Conservation (phyloP, 306 rosid species). For the Trichosanthes cucumerina region DNA sequence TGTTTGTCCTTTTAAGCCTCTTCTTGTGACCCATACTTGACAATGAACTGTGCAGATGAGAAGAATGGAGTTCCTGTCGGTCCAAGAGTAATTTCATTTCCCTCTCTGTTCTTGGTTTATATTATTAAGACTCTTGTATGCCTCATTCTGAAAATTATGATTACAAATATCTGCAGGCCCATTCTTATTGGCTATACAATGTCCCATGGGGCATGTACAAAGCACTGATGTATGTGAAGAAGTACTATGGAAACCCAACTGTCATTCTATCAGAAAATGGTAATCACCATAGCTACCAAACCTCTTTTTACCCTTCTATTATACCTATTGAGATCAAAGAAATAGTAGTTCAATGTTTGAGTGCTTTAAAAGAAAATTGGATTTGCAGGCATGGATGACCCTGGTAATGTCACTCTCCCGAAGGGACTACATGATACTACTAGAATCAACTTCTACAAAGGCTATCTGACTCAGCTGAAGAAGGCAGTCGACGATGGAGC, state of each 20-base stretch:
- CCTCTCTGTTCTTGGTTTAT: not conserved
- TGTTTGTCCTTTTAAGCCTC: not conserved
- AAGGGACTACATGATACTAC: slow-evolving; percentile 58
- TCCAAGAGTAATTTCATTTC: slow-evolving; percentile 45
- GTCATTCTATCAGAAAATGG: slow-evolving; percentile 88
- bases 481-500: slow-evolving; percentile 71
- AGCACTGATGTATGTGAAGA: slow-evolving; percentile 54
- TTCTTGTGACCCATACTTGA: not conserved
- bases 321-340: not conserved
- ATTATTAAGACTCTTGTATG: not conserved
- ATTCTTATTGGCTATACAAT: slow-evolving; percentile 79
- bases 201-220: slow-evolving; percentile 99
- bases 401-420: slow-evolving; percentile 47
- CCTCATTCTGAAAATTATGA: not conserved
- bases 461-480: slow-evolving; percentile 57
- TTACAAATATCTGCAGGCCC: slow-evolving; percentile 36
- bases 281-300: slow-evolving; percentile 5
- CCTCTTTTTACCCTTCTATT: not conserved
- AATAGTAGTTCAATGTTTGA: not conserved
- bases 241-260: slow-evolving; percentile 63
- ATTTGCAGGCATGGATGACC: slow-evolving; percentile 73
- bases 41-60: slow-evolving; percentile 36
- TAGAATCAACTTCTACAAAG: slow-evolving; percentile 60
- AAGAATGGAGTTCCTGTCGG: slow-evolving; percentile 81
- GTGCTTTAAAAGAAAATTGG: not conserved